Evolutionary conservation across 1,139 yeast species (phyloP).

Genomic region (Pichia norvegensis): DNA sequence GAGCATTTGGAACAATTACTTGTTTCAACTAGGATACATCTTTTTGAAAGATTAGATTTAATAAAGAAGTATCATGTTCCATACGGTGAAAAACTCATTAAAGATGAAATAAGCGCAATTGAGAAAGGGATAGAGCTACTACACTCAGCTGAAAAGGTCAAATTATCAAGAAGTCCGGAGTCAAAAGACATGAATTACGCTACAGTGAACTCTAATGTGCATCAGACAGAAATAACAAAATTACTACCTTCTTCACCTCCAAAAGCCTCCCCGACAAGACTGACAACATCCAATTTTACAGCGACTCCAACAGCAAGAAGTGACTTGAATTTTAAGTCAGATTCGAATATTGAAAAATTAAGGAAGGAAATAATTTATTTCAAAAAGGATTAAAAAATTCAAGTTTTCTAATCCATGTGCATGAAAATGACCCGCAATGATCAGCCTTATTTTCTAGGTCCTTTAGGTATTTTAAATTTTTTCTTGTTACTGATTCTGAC

Average conservation of each 20-base stretch:
- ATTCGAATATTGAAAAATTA: slow-evolving; percentile 14
- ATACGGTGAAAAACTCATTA: slow-evolving; percentile 20
- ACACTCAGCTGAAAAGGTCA: slow-evolving; percentile 1
- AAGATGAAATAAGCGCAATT: slow-evolving; percentile 27
- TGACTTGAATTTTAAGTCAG: slow-evolving; percentile 3
- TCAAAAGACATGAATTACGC: too few species aligned
- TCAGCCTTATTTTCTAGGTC: neutral
- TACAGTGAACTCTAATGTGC: too few species aligned
- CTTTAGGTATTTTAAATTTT: neutral
- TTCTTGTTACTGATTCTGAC: slow-evolving; percentile 19
- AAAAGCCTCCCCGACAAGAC: neutral
- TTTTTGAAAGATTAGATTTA: slow-evolving; percentile 15
- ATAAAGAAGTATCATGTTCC: slow-evolving; percentile 12
- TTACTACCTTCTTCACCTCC: slow-evolving; percentile 8
- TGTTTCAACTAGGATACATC: slow-evolving; percentile 12
- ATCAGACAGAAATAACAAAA: neutral
- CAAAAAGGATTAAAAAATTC: slow-evolving; percentile 26
- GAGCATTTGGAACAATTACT: slow-evolving; percentile 20
- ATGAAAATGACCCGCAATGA: neutral
- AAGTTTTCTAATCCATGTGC: neutral
- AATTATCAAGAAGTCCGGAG: too few species aligned
- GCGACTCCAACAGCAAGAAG: neutral
- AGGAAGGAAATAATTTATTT: slow-evolving; percentile 17
- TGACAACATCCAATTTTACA: slow-evolving; percentile 1
- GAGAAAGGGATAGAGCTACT: slow-evolving; percentile 23